These are phyloP conservation scores for Microcyclosporella mali DNA, from an alignment of 2,329 filamentous ascomycete genomes.

Conservation along the genomic window DNA sequence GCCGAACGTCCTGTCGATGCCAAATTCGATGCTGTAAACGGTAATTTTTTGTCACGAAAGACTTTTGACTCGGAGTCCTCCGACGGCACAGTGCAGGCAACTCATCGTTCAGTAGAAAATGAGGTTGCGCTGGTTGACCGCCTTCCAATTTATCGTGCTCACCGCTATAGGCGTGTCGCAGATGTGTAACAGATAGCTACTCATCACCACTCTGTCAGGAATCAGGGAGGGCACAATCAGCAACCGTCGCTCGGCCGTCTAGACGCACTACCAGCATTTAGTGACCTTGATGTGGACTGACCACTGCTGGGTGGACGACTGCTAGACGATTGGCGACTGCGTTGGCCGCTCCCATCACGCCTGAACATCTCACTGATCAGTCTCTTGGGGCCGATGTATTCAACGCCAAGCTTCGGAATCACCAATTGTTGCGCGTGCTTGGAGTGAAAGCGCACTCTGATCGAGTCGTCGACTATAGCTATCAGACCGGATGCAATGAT, in stretches of 20 bases:
- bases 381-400: slow-evolving; percentile 56
- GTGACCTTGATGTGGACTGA: slow-evolving; percentile 3
- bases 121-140: no score
- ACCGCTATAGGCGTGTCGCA: no score
- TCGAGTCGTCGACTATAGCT: slow-evolving; percentile 83
- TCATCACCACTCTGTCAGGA: no score
- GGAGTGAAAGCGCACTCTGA: slow-evolving; percentile 68
- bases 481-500: slow-evolving; percentile 86
- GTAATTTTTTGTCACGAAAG: slow-evolving; percentile 11
- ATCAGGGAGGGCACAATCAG: no score
- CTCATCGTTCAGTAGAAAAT: no score
- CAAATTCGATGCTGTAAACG: slow-evolving; percentile 4
- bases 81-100: no score
- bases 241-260: slow-evolving; percentile 6
- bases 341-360: slow-evolving; percentile 34
- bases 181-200: no score
- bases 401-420: slow-evolving; percentile 53
- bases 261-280: slow-evolving; percentile 5
- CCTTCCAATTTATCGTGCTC: no score
- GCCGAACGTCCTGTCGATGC: slow-evolving; percentile 19
- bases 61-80: slow-evolving; percentile 6
- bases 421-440: slow-evolving; percentile 48
- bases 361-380: slow-evolving; percentile 60
- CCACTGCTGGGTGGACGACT: slow-evolving; percentile 20
- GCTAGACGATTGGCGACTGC: slow-evolving; percentile 19